Base-by-base conservation (phyloP, 208 protist genomes). In the Porcisia hertigi region DNA sequence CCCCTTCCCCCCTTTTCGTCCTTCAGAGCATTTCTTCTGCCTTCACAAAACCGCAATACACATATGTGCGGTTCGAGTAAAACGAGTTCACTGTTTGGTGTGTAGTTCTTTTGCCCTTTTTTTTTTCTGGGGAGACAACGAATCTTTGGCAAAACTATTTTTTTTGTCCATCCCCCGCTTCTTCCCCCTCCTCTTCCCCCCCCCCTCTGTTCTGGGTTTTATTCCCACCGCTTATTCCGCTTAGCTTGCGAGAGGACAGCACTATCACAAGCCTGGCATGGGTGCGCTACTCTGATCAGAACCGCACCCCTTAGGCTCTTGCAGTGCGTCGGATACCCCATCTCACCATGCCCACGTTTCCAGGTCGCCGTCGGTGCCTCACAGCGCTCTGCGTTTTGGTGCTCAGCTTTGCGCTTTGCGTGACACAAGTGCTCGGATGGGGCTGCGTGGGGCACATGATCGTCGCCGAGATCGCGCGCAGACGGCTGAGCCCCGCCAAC, bases 391-490 rank as follows among this genome's bases (percentile, higher is more conserved):
- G 39, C 55, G 39, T 65, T 9, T 18, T 72, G 6, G 63, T 65
- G 14, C 57, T 86, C 58, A 67, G 25, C 58, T 65, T 25, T n/a
- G 53, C 69, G 20, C 62, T 85, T 18, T 43, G 81, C 6, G 34
- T 83, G 4, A 25, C 73, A 4, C 47, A 88, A 14, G 47, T 81
- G 3, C 70, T 76, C n/a, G 88, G 71, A 65, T 97, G 94, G 92
- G 85, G 86, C 60, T 95, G 91, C 77, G 70, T 73, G 18, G 94
- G 94, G 3, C 94, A 97, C 86, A 97, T 97, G 94, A 64, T 91
- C 2, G 79, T 97, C 30, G 91, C 91, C 3, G 89, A 95, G 75
- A 94, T 97, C 30, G 94, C 94, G 1, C 71, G 69, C 6, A 88
- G 85, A 0, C 87, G 89, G 60, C 70, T 97, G 49, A 64, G 76